Evolutionary conservation across 495 filamentous ascomycete genomes (phyloP), one percentile per base, ranked within the genome.

Genomic region (Massariosphaeria phaeospora): DNA sequence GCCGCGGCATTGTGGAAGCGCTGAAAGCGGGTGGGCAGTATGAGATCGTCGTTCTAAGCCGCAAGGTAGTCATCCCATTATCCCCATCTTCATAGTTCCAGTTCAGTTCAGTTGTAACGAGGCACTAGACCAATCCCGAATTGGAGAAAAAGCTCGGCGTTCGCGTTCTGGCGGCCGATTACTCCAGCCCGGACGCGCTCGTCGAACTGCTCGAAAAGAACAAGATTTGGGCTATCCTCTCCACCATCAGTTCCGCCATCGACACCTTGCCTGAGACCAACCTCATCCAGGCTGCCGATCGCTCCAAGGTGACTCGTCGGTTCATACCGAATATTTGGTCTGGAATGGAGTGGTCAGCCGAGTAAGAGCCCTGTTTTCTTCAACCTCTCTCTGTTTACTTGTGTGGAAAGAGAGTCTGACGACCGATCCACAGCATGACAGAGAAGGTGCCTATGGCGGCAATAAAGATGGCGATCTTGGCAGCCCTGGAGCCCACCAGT

Each of bases 301-400:
- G 20, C 2, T 44, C 50, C 1, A 43, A 44, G 15, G 50, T 45
- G 25, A 53, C 50, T 2, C 25, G 31, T n/a, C 50, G 50, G 12
- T 53, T 31, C 17, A 53, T 53, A 24, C 50, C 50, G 18, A 53
- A 45, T 29, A 25, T 44, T 17, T 53, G 38, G 39, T 44, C 39
- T 23, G 50, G 17, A 17, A 6, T 53, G 6, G 40, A 42, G 8
- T 53, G 35, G 27, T 23, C 21, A 18, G 33, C 1, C 9, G 29
- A 53, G 50, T 53, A 45, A 17, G 50, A 25, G 26, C 12, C 9
- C 18, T 11, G 13, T 33, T 13, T 20, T 34, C 26, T 21, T 20
- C 6, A 39, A 6, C 12, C 17, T 35, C 10, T 15, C 39, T 15
- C n/a, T 38, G 25, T 17, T 29, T n/a, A 9, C 21, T 17, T 41